phyloP scores from a whole-genome alignment of 2,329 filamentous ascomycete genomes.

The Trichophaea hybrida region DNA sequence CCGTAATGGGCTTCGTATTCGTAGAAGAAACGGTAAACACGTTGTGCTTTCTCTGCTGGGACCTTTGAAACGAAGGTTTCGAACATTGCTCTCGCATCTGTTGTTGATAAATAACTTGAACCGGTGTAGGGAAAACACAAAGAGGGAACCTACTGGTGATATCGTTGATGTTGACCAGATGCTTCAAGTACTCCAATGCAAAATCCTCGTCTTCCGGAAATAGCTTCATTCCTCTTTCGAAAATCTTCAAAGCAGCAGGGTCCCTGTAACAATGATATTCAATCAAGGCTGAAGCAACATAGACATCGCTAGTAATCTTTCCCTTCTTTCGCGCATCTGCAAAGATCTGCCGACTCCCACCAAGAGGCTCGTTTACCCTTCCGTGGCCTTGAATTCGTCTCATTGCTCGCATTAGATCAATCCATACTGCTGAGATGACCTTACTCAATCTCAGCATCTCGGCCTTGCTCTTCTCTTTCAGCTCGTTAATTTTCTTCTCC shows the following conservation, averaged over 20 bases:
- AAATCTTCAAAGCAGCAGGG: conserved; percentile 80
- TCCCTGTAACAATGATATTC: conserved; percentile 96
- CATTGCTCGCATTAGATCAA: conserved; percentile 84
- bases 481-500: conserved; percentile 48
- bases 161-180: conserved; percentile 81
- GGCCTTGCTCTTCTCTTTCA: conserved; percentile 43
- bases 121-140: conserved; percentile 5
- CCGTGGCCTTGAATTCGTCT: conserved; percentile 79
- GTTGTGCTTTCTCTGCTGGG: conserved; percentile 64
- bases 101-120: background rate
- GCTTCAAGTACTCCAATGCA: conserved; percentile 90
- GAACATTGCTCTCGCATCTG: conserved; percentile 88
- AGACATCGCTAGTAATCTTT: conserved; percentile 83
- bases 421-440: conserved; percentile 87
- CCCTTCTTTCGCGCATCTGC: conserved; percentile 75
- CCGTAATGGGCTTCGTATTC: conserved; percentile 91
- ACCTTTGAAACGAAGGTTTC: conserved; percentile 73
- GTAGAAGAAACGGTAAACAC: conserved; percentile 82
- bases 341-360: conserved; percentile 75
- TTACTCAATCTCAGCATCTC: conserved; percentile 65
- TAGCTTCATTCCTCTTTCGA: conserved; percentile 81
- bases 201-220: conserved; percentile 91
- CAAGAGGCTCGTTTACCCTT: conserved; percentile 49
- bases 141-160: conserved; percentile 60
- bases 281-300: conserved; percentile 81